phyloP scores from a whole-genome alignment of 352 stramenopile genomes.

The Globisporangium alternatum region DNA sequence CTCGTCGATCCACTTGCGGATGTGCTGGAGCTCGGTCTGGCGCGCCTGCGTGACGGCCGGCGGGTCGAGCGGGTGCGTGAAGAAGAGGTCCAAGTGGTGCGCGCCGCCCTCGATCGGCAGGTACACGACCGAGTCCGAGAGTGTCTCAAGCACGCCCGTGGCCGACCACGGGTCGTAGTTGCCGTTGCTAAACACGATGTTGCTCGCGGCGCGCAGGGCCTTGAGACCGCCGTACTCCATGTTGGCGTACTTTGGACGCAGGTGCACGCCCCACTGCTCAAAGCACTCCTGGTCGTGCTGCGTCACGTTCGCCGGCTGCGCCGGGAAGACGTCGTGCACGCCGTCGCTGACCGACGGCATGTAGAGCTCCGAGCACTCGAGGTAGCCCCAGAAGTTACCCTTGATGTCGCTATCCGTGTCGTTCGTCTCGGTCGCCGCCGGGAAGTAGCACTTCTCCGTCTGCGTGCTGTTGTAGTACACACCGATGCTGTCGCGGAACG shows the following conservation, averaged over 20 bases:
- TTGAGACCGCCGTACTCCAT: constrained; percentile 54
- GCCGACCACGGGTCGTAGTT: constrained; percentile 62
- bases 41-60: constrained; percentile 34
- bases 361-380: constrained; percentile 50
- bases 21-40: constrained; percentile 41
- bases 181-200: constrained; percentile 74
- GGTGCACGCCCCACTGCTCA: constrained; percentile 36
- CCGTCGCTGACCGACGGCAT: constrained; percentile 42
- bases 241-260: constrained; percentile 37
- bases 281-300: constrained; percentile 33
- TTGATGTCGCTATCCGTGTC: constrained; percentile 19
- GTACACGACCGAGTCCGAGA: constrained; percentile 48
- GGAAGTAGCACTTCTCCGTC: constrained; percentile 31
- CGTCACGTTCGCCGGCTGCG: constrained; percentile 19
- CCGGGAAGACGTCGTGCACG: constrained; percentile 37
- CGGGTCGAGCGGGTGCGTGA: constrained; percentile 60
- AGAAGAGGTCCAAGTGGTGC: constrained; percentile 87
- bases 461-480: constrained; percentile 50
- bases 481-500: constrained; percentile 35
- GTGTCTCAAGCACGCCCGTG: constrained; percentile 36
- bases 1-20: constrained; percentile 52
- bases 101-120: constrained; percentile 46
- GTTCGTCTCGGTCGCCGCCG: constrained; percentile 25
- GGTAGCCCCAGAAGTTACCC: constrained; percentile 46
- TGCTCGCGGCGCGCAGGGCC: constrained; percentile 35